phyloP scores from a whole-genome alignment of 2,329 filamentous ascomycete genomes.

The Fusarium algeriense region DNA sequence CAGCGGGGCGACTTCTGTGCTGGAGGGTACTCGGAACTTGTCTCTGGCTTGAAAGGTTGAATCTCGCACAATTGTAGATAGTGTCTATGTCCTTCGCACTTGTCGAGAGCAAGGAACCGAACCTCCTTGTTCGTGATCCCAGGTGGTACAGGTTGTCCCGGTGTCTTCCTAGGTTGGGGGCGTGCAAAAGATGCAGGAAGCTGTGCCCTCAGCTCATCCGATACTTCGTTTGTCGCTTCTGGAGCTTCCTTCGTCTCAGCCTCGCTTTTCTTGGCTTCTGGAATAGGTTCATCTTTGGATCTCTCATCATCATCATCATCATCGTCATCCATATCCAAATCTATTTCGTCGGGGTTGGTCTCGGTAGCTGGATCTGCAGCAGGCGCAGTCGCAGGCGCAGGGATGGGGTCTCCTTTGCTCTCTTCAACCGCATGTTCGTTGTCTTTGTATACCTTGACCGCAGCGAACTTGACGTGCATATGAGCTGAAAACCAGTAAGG shows the following conservation, averaged over 20 bases:
- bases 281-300: neutral
- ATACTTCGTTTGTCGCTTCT: constrained; percentile 55
- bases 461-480: constrained; percentile 88
- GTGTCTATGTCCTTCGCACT: constrained; percentile 82
- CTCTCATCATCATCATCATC: constrained; percentile 56
- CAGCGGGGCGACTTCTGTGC: constrained; percentile 57
- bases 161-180: constrained; percentile 54
- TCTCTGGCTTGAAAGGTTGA: constrained; percentile 57
- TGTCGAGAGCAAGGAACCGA: constrained; percentile 90
- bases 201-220: constrained; percentile 76
- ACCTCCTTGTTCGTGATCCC: constrained; percentile 84
- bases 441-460: constrained; percentile 70
- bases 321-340: constrained; percentile 73
- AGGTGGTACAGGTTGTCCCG: constrained; percentile 74
- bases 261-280: constrained; percentile 4
- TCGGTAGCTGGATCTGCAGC: constrained; percentile 29
- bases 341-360: constrained; percentile 76
- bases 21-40: constrained; percentile 38
- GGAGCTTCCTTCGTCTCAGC: constrained; percentile 14
- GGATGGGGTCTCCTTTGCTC: constrained; percentile 1
- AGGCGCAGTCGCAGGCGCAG: neutral
- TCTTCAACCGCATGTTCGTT: constrained; percentile 45
- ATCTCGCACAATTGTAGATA: constrained; percentile 85
- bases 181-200: constrained; percentile 80
- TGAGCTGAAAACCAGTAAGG: constrained; percentile 94